Percentiles rank a stretch among this genome's conserved stretches.
phyloP scores from a whole-genome alignment of 2,329 filamentous ascomycete genomes.

The Chaetomiaceae sp. region DNA sequence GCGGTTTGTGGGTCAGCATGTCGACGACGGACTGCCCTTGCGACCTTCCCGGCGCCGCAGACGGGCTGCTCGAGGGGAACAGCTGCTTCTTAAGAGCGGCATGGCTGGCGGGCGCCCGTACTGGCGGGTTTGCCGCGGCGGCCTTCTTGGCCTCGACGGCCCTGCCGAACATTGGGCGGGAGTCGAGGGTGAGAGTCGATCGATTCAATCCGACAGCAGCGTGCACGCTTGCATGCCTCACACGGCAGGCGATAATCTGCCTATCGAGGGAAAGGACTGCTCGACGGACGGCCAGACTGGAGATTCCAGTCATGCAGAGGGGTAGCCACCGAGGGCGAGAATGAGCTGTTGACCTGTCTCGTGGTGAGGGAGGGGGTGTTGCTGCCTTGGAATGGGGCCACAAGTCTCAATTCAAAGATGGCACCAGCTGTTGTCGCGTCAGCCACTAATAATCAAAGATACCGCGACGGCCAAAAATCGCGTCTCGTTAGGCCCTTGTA shows the following conservation, averaged over 20 bases:
- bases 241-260: conserved; percentile 3
- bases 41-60: conserved; percentile 30
- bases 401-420: too few relatives aligned
- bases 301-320: conserved; percentile 23
- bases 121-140: conserved; percentile 28
- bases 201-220: conserved; percentile 8
- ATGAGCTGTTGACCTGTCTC: too few relatives aligned
- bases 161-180: conserved; percentile 17
- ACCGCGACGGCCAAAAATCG: conserved; percentile 2
- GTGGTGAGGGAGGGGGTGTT: too few relatives aligned
- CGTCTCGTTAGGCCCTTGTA: background rate
- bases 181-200: conserved; percentile 2
- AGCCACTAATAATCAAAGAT: too few relatives aligned
- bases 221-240: conserved; percentile 12
- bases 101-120: conserved; percentile 26
- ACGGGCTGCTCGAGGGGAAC: conserved; percentile 53
- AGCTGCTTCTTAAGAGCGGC: conserved; percentile 43
- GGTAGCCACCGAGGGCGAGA: conserved; percentile 5
- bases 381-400: too few relatives aligned
- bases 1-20: conserved; percentile 41
- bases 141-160: conserved; percentile 29
- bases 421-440: conserved; percentile 8
- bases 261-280: conserved; percentile 15
- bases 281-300: conserved; percentile 19
- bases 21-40: conserved; percentile 41